Evolutionary conservation across 2,329 filamentous ascomycete genomes (phyloP).

Genomic region (Pezicula radicicola): DNA sequence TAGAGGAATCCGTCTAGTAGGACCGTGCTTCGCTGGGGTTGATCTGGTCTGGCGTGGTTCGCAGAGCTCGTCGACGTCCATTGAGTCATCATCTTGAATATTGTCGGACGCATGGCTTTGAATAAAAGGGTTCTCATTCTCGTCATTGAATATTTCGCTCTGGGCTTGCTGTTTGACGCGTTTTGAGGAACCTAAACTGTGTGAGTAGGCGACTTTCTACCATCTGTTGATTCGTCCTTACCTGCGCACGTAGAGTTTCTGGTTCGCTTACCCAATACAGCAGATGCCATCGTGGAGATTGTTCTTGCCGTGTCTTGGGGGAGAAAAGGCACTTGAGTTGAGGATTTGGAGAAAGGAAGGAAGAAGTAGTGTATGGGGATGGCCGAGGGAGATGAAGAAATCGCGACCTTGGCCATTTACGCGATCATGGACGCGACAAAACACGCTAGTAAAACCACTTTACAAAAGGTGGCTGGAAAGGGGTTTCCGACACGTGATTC

Average conservation of each 20-base stretch:
- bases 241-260: conserved; percentile 33
- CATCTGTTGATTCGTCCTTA: conserved; percentile 24
- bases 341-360: conserved; percentile 6
- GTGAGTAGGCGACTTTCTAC: conserved; percentile 6
- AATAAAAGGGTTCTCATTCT: conserved; percentile 62
- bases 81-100: conserved; percentile 34
- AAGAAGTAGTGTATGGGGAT: not conserved
- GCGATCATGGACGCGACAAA: too few relatives aligned
- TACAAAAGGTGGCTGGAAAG: too few relatives aligned
- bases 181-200: conserved; percentile 15
- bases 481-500: too few relatives aligned
- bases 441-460: too few relatives aligned
- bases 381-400: too few relatives aligned
- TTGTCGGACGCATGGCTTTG: conserved; percentile 28
- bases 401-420: too few relatives aligned
- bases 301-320: conserved; percentile 8
- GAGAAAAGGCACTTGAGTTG: conserved; percentile 5
- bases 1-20: conserved; percentile 35
- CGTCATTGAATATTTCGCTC: conserved; percentile 51
- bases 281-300: conserved; percentile 26
- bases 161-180: conserved; percentile 44
- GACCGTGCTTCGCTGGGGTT: conserved; percentile 45
- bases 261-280: conserved; percentile 45
- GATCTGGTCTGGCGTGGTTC: conserved; percentile 22
- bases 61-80: conserved; percentile 38